Percentiles rank a stretch among this genome's conserved stretches.
phyloP scores from a whole-genome alignment of 2,329 filamentous ascomycete species.

The Claviceps sp. region DNA sequence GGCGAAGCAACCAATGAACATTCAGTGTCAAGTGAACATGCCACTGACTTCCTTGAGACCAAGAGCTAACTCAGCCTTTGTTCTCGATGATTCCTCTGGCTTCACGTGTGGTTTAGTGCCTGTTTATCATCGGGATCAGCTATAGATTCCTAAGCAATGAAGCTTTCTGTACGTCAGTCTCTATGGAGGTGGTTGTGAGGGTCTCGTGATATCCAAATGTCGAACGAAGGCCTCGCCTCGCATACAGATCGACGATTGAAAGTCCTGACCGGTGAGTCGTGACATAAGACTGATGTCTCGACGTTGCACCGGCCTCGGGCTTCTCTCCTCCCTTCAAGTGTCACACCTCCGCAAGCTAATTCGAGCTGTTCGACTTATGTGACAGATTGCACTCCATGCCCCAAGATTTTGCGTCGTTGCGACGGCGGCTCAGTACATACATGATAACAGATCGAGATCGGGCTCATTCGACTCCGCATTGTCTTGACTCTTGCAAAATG shows the following conservation, averaged over 20 bases:
- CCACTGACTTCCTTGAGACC: neutral
- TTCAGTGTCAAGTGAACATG: neutral
- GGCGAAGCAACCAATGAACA: neutral
- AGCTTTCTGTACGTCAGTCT: neutral
- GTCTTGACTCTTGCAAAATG: neutral
- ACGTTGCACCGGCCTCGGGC: neutral
- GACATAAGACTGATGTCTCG: neutral
- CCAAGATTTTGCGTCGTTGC: neutral
- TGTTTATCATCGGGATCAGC: too few relatives aligned
- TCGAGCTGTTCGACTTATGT: neutral
- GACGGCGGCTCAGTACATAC: neutral
- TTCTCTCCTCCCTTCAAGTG: neutral
- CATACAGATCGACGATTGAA: neutral
- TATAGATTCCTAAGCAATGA: too few relatives aligned
- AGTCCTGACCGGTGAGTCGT: neutral
- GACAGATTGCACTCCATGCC: neutral
- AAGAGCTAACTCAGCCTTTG: neutral
- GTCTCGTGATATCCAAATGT: neutral
- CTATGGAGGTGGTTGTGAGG: neutral
- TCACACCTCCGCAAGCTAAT: neutral
- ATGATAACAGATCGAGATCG: too few relatives aligned
- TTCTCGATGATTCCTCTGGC: too few relatives aligned
- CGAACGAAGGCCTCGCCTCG: neutral
- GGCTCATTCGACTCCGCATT: neutral
- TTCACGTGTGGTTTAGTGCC: too few relatives aligned